Percentiles rank a stretch among this genome's conserved stretches.
Evolutionary conservation across 495 filamentous ascomycete genomes (phyloP).

Genomic region (Trichoderma virens): DNA sequence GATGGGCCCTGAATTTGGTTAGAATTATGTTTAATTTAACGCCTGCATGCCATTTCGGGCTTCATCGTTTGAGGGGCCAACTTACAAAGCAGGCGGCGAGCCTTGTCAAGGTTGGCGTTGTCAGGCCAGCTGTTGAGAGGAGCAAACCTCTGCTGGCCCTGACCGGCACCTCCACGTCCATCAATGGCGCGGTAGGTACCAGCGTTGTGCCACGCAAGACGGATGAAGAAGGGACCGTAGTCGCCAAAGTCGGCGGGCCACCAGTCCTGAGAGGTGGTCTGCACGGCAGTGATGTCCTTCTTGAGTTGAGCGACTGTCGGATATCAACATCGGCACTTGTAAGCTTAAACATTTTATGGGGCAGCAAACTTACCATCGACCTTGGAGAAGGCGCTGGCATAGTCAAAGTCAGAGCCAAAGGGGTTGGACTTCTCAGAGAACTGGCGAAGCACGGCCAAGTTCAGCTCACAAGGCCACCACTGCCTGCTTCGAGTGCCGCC

Average conservation of each 20-base stretch:
- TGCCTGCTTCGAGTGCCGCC: constrained; percentile 54
- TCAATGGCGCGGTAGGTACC: constrained; percentile 61
- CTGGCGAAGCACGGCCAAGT: constrained; percentile 63
- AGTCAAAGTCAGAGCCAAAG: constrained; percentile 53
- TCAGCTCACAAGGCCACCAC: constrained; percentile 64
- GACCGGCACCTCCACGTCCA: constrained; percentile 62
- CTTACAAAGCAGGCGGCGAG: constrained; percentile 55
- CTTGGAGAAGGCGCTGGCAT: constrained; percentile 58
- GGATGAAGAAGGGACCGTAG: constrained; percentile 69
- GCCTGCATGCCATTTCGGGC: too few relatives aligned
- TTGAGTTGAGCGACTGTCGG: constrained; percentile 44
- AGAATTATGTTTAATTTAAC: too few relatives aligned
- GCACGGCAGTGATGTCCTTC: constrained; percentile 56
- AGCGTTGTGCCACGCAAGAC: constrained; percentile 71
- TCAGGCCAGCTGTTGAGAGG: constrained; percentile 76
- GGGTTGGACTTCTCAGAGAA: constrained; percentile 54
- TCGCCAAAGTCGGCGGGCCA: constrained; percentile 74
- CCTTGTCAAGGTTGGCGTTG: constrained; percentile 69
- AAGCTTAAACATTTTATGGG: background rate
- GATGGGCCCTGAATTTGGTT: constrained; percentile 45
- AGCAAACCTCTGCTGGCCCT: constrained; percentile 55
- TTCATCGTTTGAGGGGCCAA: too few relatives aligned
- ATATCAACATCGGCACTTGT: too few relatives aligned
- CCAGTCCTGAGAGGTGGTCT: constrained; percentile 69
- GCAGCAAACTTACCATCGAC: constrained; percentile 45